Base-by-base conservation (phyloP, 2,329 filamentous ascomycete species). In the Diaporthe eres region DNA sequence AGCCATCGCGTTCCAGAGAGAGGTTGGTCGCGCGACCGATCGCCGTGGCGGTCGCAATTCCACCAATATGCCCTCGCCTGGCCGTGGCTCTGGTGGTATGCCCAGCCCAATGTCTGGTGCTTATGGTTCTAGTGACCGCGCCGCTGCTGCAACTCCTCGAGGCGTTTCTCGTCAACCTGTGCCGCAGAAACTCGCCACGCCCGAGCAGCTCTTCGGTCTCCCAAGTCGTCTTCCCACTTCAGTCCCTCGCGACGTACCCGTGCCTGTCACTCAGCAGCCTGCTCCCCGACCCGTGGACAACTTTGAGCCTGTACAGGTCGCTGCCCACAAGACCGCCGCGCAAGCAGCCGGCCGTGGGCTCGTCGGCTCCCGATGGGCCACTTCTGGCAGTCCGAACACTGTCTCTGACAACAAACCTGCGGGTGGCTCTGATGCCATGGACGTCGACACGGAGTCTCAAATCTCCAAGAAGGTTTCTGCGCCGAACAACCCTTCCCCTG, bases 171-270 rank as follows among this genome's bases (percentile, higher is more conserved):
- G 53, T 2, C 25, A 55, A 13, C 17, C 34, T 34, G 19, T n/a
- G 5, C 8, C 70, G 2, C 58, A 42, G 4, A 53, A 55, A 6
- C 58, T 73, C 12, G 71, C 58, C 4, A 73, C 71, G 13, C 49
- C 71, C 4, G 47, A 73, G n/a, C 47, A 73, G 58, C 31, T 73
- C 17, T 73, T 57, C 37, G 58, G 58, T 25, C 31, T 13, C 19
- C 37, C 25, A 10, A n/a, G 10, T 10, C 19, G 4, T 44, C 25
- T 12, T 3, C 17, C 47, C 10, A 8, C 47, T 44, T 44, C 68
- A 17, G 34, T 34, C 8, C 42, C 22, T 73, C 15, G 28, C 6
- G 47, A 17, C 10, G 3, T 25, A 49, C 8, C 55, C 34, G 12
- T 12, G 34, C 57, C 31, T 19, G n/a, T 19, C 22, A 25, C 25